Evolutionary conservation across 208 protist genomes (phyloP).

Genomic region (Acanthamoeba lenticulata): DNA sequence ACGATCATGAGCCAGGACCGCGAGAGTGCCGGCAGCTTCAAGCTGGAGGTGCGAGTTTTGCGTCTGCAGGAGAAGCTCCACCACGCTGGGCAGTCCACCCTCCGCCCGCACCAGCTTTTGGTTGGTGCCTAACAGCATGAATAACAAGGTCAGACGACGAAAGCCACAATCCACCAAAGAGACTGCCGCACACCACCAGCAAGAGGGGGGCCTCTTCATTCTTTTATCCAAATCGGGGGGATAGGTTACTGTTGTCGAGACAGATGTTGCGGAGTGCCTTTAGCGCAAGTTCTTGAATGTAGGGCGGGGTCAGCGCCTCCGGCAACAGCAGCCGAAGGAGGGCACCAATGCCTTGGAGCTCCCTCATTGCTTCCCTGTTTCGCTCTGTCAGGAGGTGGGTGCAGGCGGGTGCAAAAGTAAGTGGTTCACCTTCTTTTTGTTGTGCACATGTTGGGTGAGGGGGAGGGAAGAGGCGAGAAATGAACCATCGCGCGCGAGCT

Average conservation of each 20-base stretch:
- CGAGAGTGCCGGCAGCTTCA: neutral
- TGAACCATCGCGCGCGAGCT: neutral
- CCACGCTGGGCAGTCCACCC: neutral
- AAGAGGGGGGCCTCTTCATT: too few relatives aligned
- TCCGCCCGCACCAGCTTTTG: neutral
- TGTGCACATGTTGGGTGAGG: neutral
- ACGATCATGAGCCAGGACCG: neutral
- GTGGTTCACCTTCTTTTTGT: neutral
- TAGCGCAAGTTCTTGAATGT: constrained; percentile 6
- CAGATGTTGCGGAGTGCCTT: constrained; percentile 38
- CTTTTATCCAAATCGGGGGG: too few relatives aligned
- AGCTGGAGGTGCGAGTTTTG: neutral
- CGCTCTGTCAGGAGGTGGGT: neutral
- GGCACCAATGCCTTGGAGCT: neutral
- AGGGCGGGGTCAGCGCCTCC: neutral
- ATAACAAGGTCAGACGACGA: neutral
- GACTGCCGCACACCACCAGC: neutral
- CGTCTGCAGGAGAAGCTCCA: neutral
- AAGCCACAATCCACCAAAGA: neutral
- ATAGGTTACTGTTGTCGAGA: neutral
- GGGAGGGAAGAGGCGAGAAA: neutral
- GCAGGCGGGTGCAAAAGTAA: neutral
- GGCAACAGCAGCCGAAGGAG: neutral
- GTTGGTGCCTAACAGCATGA: neutral
- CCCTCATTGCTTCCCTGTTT: constrained; percentile 7